Percentiles rank a stretch among this genome's conserved stretches.
Evolutionary conservation across 257 asterid genomes (phyloP).

Genomic region (Forsythia viridissima): DNA sequence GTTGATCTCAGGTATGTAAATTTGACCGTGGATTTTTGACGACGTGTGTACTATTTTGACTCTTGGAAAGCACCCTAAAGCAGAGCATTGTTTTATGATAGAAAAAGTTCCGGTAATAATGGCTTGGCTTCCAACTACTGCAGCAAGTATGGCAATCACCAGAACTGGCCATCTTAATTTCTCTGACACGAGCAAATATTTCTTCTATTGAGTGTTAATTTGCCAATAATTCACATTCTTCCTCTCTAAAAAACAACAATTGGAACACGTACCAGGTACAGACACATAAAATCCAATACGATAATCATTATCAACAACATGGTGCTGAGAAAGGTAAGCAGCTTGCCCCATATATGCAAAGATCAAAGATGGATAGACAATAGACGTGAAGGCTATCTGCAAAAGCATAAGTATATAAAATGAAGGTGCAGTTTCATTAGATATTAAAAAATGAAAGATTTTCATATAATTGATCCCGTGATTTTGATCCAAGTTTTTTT

Average conservation of each 20-base stretch:
- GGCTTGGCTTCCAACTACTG: conserved; percentile 96
- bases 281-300: conserved; percentile 82
- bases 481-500: too few species aligned
- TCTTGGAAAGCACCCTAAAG: conserved; percentile 83
- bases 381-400: conserved; percentile 76
- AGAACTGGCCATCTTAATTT: conserved; percentile 82
- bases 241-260: not conserved
- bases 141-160: conserved; percentile 84
- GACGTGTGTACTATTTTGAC: conserved; percentile 87
- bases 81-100: conserved; percentile 83
- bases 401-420: conserved; percentile 19
- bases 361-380: conserved; percentile 78
- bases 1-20: conserved; percentile 85
- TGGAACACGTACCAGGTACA: conserved; percentile 66
- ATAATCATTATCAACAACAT: conserved; percentile 34
- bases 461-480: not conserved
- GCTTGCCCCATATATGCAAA: conserved; percentile 98
- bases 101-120: conserved; percentile 89
- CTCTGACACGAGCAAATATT: conserved; percentile 26
- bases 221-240: not conserved
- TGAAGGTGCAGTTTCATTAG: not conserved
- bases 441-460: not conserved
- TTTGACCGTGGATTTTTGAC: conserved; percentile 79
- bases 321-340: conserved; percentile 82
- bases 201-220: not conserved